Percentiles rank a stretch among this genome's conserved stretches.
phyloP scores from a whole-genome alignment of 2,329 filamentous ascomycete species.

The Cytospora leucostoma region DNA sequence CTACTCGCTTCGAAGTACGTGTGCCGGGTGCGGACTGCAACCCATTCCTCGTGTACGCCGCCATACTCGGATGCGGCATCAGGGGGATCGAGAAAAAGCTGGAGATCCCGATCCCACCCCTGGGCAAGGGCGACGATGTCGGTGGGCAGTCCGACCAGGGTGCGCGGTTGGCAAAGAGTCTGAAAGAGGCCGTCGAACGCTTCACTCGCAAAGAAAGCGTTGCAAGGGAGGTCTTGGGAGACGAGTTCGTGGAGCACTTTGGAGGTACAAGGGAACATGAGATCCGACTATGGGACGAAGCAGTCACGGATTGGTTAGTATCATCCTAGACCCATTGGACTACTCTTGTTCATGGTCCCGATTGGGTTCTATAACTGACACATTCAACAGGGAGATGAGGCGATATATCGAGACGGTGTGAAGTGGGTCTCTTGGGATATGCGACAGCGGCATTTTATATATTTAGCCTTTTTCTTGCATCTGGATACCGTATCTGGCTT shows the following conservation, averaged over 20 bases:
- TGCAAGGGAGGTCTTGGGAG: constrained; percentile 90
- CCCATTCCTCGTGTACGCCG: constrained; percentile 81
- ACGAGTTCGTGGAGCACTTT: constrained; percentile 95
- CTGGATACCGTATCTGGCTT: constrained; percentile 1
- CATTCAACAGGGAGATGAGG: constrained; percentile 65
- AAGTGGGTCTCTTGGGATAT: neutral
- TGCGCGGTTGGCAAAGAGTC: constrained; percentile 75
- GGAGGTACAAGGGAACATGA: constrained; percentile 92
- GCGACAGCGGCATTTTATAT: neutral
- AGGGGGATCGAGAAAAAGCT: constrained; percentile 91
- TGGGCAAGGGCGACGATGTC: constrained; percentile 82
- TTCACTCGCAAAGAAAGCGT: constrained; percentile 80
- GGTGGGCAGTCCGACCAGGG: constrained; percentile 72
- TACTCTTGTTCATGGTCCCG: neutral
- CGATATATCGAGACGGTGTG: constrained; percentile 78
- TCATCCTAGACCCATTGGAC: constrained; percentile 1
- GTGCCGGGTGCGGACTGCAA: constrained; percentile 95
- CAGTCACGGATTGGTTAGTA: constrained; percentile 92
- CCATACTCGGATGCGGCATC: constrained; percentile 86
- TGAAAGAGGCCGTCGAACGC: constrained; percentile 79
- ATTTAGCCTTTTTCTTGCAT: neutral
- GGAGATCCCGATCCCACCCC: constrained; percentile 75
- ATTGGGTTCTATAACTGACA: neutral
- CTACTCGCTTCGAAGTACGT: constrained; percentile 89
- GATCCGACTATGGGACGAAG: constrained; percentile 87